phyloP scores from a whole-genome alignment of 225 moss, liverwort and hornwort species.

The Sphagnum tenellum region DNA sequence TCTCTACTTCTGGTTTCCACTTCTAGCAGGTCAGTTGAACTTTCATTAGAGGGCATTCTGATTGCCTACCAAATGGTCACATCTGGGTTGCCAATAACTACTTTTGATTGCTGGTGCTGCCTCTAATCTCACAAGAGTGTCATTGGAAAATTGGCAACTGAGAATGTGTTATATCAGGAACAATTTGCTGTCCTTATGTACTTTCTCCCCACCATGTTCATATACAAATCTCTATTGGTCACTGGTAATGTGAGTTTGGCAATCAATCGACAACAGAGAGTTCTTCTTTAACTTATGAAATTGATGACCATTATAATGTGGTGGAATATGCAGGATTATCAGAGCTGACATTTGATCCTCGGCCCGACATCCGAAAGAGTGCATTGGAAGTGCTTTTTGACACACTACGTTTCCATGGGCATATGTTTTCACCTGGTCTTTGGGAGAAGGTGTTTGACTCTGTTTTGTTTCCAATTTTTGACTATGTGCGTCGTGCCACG shows the following conservation, averaged over 20 bases:
- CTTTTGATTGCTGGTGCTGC: too few relatives aligned
- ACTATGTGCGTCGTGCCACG: conserved; percentile 92
- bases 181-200: too few relatives aligned
- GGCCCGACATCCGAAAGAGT: conserved; percentile 95
- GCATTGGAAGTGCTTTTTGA: conserved; percentile 98
- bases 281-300: not conserved
- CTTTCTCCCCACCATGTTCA: too few relatives aligned
- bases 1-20: conserved; percentile 99
- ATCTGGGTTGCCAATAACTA: too few relatives aligned
- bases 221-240: too few relatives aligned
- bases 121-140: too few relatives aligned
- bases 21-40: conserved; percentile 77
- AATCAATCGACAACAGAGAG: too few relatives aligned
- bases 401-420: conserved; percentile 92
- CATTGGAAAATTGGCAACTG: too few relatives aligned
- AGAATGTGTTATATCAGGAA: too few relatives aligned
- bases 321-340: conserved; percentile 60
- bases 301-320: conserved; percentile 4
- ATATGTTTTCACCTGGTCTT: conserved; percentile 95
- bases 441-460: conserved; percentile 99
- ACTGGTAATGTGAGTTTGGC: too few relatives aligned
- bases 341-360: conserved; percentile 97
- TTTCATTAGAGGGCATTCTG: too few relatives aligned
- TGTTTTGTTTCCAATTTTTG: conserved; percentile 97
- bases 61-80: too few relatives aligned